Evolutionary conservation across 148 eudicot genomes (phyloP).

Genomic region (Persicaria maculosa): DNA sequence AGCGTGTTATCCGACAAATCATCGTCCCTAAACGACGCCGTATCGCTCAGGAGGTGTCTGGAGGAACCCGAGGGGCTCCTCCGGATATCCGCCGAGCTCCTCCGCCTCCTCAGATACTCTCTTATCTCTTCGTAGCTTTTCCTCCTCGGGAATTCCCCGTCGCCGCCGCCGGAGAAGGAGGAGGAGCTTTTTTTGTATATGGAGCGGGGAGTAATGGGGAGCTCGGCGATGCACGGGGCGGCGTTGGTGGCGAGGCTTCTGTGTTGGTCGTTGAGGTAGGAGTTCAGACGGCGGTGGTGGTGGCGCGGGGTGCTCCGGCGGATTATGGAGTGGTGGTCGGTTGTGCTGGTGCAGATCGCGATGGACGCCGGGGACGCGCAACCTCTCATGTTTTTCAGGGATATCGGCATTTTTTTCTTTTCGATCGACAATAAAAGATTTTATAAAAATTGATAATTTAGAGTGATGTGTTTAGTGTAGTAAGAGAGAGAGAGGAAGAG

Average conservation of each 20-base stretch:
- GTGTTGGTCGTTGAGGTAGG: conserved; percentile 11
- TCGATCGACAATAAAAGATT: not conserved
- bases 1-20: not conserved
- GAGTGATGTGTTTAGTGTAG: too few species aligned
- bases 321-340: conserved; percentile 13
- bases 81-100: not conserved
- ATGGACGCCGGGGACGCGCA: conserved; percentile 15
- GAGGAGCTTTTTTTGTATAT: conserved; percentile 25
- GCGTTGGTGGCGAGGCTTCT: conserved; percentile 17
- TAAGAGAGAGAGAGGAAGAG: not conserved
- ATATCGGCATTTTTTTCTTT: conserved; percentile 20
- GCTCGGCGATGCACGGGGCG: conserved; percentile 56
- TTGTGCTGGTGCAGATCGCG: conserved; percentile 24
- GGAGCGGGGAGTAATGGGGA: conserved; percentile 52
- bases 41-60: conserved; percentile 7
- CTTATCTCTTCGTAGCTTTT: conserved; percentile 49
- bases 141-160: conserved; percentile 21
- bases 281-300: conserved; percentile 1
- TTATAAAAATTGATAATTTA: not conserved
- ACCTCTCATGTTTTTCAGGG: conserved; percentile 47
- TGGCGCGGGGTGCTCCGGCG: conserved; percentile 14
- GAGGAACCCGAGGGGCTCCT: conserved; percentile 7
- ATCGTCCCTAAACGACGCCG: conserved; percentile 20
- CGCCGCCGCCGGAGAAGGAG: not conserved
- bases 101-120: conserved; percentile 20